Base-by-base conservation (phyloP, 2,329 filamentous ascomycete species). In the Volutella citrinella region DNA sequence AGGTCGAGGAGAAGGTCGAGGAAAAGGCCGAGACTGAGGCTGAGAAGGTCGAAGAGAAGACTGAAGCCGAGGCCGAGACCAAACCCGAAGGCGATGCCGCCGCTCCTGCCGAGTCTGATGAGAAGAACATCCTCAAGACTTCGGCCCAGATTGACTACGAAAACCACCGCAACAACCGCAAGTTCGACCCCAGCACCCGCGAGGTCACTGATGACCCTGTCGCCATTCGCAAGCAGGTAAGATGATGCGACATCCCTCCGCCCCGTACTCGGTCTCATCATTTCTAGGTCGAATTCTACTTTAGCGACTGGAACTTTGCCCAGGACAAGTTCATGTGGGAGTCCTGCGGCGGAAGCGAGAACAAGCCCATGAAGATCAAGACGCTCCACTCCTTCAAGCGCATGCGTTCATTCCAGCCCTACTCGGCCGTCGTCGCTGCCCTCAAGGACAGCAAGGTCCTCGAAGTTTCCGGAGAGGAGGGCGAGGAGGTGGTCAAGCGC, bases 351-450 rank as follows among this genome's bases (percentile, higher is more conserved):
- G 91, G 91, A 37, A 71, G 77, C 46, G 75, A 84, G 54, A 95
- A 96, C 72, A 84, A 85, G 61, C 76, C 90, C 26, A 82, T 98
- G 22, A 70, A 82, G 15, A 72, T 98, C 49, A 81, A 82, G 55
- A 76, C 82, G 42, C 80, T 98, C 48, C 80, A 82, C 72, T 81
- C 70, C 32, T 98, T 98, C 76, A 91, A 90, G 69, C 89, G 94
- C 61, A 98, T 98, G 94, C 84, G 81, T 49, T 85, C 83, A 54
- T 98, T 97, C 77, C 82, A 93, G 66, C 87, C 88, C 25, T 90
- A 89, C 69, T 80, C 78, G 36, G 83, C 85, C 36, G 78, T 98
- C 26, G 82, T 96, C 41, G 80, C 80, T 33, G 91, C 93, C 21
- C 77, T 97, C 32, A 85, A 84, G 62, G 78, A 85, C 15, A 93